These are phyloP conservation scores for Calonectria crousiana DNA, from an alignment of 2,329 filamentous ascomycete genomes.

Conservation along the genomic window DNA sequence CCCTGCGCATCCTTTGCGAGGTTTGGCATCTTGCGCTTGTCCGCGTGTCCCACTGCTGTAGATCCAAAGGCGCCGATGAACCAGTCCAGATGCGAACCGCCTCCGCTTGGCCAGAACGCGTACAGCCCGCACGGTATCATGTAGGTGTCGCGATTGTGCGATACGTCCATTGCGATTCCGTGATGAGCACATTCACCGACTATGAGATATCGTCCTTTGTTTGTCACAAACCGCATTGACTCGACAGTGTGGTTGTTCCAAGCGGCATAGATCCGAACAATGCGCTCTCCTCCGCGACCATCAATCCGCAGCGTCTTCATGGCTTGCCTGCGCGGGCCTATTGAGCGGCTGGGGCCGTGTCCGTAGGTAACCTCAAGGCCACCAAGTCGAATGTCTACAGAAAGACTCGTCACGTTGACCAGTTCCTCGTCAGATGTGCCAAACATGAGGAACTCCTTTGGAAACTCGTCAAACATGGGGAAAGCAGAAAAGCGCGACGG, in stretches of 20 bases:
- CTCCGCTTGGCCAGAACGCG: background rate
- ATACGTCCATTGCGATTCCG: background rate
- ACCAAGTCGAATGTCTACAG: constrained; percentile 6
- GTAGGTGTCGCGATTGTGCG: background rate
- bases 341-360: background rate
- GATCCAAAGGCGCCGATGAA: background rate
- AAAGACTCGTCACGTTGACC: background rate
- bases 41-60: background rate
- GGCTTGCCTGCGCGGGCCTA: constrained; percentile 1
- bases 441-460: constrained; percentile 19
- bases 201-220: background rate
- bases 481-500: too few species aligned
- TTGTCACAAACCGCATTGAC: background rate
- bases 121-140: constrained; percentile 8
- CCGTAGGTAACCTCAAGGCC: constrained; percentile 16
- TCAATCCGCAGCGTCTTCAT: constrained; percentile 8
- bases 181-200: background rate
- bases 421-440: constrained; percentile 12
- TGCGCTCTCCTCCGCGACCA: background rate
- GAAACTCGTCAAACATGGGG: background rate
- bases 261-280: background rate
- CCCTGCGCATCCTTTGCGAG: background rate
- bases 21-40: background rate
- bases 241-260: background rate
- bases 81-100: background rate